Evolutionary conservation across 495 filamentous ascomycete species (phyloP).

Genomic region (Pseudotulostoma volvatum): DNA sequence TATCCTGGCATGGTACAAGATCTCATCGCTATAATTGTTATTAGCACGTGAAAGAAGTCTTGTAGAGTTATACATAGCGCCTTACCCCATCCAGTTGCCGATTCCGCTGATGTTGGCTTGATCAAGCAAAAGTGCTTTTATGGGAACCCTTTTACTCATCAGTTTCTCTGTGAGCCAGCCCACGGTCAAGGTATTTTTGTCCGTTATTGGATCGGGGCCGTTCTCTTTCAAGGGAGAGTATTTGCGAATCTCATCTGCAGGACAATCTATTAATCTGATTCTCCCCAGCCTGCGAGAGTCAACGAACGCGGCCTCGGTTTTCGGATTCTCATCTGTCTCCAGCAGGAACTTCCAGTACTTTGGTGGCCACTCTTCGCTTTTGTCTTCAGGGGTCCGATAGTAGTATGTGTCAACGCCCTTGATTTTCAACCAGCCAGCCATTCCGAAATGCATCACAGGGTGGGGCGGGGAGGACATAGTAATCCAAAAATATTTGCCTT

Average conservation of each 20-base stretch:
- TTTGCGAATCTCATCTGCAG: slow-evolving; percentile 57
- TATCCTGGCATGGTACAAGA: slow-evolving; percentile 70
- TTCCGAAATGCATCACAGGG: slow-evolving; percentile 82
- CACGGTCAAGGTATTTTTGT: slow-evolving; percentile 56
- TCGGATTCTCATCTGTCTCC: slow-evolving; percentile 39
- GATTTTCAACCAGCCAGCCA: slow-evolving; percentile 80
- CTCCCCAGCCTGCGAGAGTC: slow-evolving; percentile 62
- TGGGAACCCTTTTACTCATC: slow-evolving; percentile 54
- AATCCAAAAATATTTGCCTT: slow-evolving; percentile 95
- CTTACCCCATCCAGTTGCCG: slow-evolving; percentile 86
- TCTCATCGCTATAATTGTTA: slow-evolving; percentile 55
- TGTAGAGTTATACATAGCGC: too few species aligned
- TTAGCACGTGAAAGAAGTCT: too few species aligned
- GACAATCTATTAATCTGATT: slow-evolving; percentile 68
- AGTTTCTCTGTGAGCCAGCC: slow-evolving; percentile 56
- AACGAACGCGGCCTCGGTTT: slow-evolving; percentile 65
- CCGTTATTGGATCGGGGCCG: slow-evolving; percentile 83
- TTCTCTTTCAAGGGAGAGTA: slow-evolving; percentile 70
- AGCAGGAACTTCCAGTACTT: slow-evolving; percentile 78
- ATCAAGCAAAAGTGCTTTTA: slow-evolving; percentile 77
- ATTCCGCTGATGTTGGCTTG: slow-evolving; percentile 85
- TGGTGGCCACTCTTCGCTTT: slow-evolving; percentile 66
- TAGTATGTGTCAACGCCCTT: slow-evolving; percentile 57
- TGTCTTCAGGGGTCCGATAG: slow-evolving; percentile 48
- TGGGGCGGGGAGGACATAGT: slow-evolving; percentile 63